phyloP scores from a whole-genome alignment of 1,284 basidiomycete species.

The Ustilago nuda region DNA sequence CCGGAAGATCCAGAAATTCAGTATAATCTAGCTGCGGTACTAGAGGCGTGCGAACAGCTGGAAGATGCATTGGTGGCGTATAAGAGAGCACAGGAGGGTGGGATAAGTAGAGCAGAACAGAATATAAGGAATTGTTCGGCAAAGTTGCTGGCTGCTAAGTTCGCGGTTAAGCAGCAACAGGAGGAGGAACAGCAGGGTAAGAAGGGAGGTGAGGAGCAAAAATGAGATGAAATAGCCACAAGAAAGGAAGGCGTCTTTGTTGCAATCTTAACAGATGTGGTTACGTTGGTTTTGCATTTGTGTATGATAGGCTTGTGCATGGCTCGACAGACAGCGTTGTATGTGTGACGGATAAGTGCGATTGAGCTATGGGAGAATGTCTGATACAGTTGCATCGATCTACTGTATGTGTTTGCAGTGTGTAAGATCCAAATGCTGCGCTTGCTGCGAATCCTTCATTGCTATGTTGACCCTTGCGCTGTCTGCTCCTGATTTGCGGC shows the following conservation, averaged over 20 bases:
- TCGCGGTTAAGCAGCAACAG: constrained; percentile 42
- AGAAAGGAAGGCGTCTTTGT: too few species aligned
- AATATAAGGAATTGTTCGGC: constrained; percentile 87
- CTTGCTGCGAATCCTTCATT: neutral
- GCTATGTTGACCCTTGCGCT: constrained; percentile 3
- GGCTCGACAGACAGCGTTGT: neutral
- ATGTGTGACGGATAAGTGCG: too few species aligned
- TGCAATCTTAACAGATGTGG: neutral
- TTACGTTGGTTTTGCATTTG: neutral
- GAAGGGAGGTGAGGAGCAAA: constrained; percentile 1
- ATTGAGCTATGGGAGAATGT: too few species aligned
- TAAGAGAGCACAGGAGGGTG: constrained; percentile 79
- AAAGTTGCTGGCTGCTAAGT: constrained; percentile 48
- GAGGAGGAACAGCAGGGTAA: constrained; percentile 19
- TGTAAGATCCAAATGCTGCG: neutral
- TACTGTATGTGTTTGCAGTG: neutral
- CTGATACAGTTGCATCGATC: neutral
- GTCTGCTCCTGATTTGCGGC: neutral
- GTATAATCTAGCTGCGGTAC: constrained; percentile 90
- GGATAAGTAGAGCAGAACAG: constrained; percentile 80
- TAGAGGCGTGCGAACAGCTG: constrained; percentile 85
- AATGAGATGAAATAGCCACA: neutral
- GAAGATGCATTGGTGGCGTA: constrained; percentile 85
- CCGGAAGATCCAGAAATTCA: constrained; percentile 94
- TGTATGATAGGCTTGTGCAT: neutral